These are phyloP conservation scores for Psilocybe mexicana DNA, from an alignment of 1,284 basidiomycete genomes.

Conservation along the genomic window DNA sequence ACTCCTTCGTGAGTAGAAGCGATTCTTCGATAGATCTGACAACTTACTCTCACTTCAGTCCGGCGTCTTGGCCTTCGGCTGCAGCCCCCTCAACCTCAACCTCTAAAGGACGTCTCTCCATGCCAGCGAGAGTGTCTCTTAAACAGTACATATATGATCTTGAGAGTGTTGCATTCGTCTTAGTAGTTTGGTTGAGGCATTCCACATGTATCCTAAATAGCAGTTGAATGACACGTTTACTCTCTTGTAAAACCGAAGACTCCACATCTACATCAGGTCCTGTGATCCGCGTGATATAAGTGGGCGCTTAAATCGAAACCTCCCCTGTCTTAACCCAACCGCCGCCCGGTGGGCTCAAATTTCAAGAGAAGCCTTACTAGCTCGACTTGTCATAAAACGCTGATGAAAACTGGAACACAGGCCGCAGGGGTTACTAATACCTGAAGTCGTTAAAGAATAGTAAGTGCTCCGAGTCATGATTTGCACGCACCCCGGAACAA, in stretches of 20 bases:
- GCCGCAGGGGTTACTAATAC: too few species aligned
- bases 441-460: too few species aligned
- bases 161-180: neutral
- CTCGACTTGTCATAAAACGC: too few species aligned
- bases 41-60: neutral
- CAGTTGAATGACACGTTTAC: neutral
- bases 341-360: too few species aligned
- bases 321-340: too few species aligned
- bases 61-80: constrained; percentile 15
- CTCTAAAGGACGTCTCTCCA: constrained; percentile 4
- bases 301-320: neutral
- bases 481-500: too few species aligned
- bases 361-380: too few species aligned
- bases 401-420: too few species aligned
- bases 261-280: too few species aligned
- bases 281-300: neutral
- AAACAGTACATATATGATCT: neutral
- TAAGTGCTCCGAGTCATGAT: too few species aligned
- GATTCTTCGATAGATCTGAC: too few species aligned
- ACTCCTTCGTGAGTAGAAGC: constrained; percentile 14
- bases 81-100: constrained; percentile 17
- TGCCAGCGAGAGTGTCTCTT: neutral
- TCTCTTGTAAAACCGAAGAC: neutral
- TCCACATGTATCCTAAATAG: neutral
- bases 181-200: neutral